phyloP scores from a whole-genome alignment of 129 eudicot genomes.

The Tanacetum coccineum region DNA sequence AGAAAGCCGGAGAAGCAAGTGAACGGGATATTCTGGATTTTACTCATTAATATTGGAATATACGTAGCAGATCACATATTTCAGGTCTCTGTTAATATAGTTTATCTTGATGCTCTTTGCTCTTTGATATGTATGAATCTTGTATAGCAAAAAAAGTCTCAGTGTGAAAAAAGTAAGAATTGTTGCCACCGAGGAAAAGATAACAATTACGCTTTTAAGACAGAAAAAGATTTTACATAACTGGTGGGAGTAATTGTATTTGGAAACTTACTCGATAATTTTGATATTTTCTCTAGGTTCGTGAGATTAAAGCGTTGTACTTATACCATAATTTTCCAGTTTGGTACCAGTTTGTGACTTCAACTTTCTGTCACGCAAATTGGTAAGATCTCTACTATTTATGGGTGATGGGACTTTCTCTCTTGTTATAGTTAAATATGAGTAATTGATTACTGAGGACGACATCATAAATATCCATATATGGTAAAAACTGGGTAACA shows the following conservation, averaged over 20 bases:
- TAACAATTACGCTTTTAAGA: not conserved
- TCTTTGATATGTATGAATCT: not conserved
- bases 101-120: not conserved
- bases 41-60: slow-evolving; percentile 80
- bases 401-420: slow-evolving; percentile 8
- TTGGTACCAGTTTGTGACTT: slow-evolving; percentile 95
- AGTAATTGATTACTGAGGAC: not conserved
- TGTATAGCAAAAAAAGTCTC: not conserved
- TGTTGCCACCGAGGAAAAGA: slow-evolving; percentile 13
- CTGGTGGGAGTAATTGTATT: not conserved
- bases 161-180: not conserved
- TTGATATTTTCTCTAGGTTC: slow-evolving; percentile 19
- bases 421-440: not conserved
- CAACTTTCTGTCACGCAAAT: slow-evolving; percentile 91
- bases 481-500: not conserved
- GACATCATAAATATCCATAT: not conserved
- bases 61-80: slow-evolving; percentile 87
- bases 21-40: slow-evolving; percentile 93
- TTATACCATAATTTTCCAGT: slow-evolving; percentile 74
- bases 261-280: slow-evolving; percentile 2
- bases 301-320: slow-evolving; percentile 49
- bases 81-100: slow-evolving; percentile 47
- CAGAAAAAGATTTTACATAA: not conserved
- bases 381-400: slow-evolving; percentile 51
- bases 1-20: slow-evolving; percentile 50